Base-by-base conservation (phyloP, 352 stramenopile genomes). In the Saprolegnia diclina region DNA sequence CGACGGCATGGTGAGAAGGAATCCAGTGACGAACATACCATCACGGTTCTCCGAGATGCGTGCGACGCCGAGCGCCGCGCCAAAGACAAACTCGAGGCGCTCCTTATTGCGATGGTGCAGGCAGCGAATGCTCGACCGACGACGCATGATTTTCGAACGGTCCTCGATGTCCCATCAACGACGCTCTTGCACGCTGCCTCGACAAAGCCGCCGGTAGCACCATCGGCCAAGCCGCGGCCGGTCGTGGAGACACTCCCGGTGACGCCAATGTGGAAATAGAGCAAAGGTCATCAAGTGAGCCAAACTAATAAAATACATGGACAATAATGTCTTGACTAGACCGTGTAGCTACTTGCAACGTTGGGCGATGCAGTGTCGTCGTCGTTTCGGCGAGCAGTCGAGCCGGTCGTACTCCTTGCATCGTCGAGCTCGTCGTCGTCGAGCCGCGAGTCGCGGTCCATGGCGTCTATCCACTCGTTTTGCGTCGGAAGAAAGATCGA, bases 81-180 rank as follows among this genome's bases (percentile, higher is more conserved):
- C n/a, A 65, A 65, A 52, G 57, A 42, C 7, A 29, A 65, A 1
- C 11, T 65, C 4, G 13, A 65, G 32, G 45, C 57, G n/a, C 32
- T 52, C 11, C 45, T 65, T n/a, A 19, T 18, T 4, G 50, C n/a
- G 3, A 32, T 65, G 24, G 24, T 42, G 11, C 11, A 59, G 35
- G 24, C 52, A 24, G 24, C 52, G 13, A 59, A 59, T 21, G 52
- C 52, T 3, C 52, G 4, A 59, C 52, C 52, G 29, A 35, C 2
- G 2, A 59, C 52, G 13, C 52, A 24, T 59, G 24, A 9, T 16
- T 59, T 59, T 59, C 52, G 52, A 16, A 24, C 13, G 13, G 52
- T 59, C 11, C 52, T 59, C 19, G 52, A 59, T 1, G 35, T 24
- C 4, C 52, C 52, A 7, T 24, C 13, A 1, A 16, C 13, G 3